Evolutionary conservation across 495 filamentous ascomycete genomes (phyloP).

Genomic region (Aspergillus baeticus): DNA sequence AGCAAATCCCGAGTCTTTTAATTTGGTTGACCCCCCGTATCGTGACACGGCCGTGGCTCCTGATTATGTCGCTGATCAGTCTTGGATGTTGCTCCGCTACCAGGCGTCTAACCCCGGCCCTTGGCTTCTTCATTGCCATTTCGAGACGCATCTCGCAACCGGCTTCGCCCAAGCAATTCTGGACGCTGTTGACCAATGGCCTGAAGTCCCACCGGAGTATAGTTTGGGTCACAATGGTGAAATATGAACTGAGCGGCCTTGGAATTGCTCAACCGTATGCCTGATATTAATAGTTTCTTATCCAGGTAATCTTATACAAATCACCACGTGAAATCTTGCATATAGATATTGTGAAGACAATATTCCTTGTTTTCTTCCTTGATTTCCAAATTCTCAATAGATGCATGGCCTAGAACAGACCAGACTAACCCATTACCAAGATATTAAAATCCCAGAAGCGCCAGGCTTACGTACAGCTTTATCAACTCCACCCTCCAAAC

Average conservation of each 20-base stretch:
- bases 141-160: conserved; percentile 55
- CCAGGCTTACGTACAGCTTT: no score
- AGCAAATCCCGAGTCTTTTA: conserved; percentile 47
- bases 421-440: no score
- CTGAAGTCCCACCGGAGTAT: conserved; percentile 16
- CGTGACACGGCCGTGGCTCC: conserved; percentile 50
- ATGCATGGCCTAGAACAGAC: no score
- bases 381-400: no score
- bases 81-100: conserved; percentile 57
- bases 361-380: no score
- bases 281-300: no score
- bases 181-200: conserved; percentile 59
- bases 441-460: no score
- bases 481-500: no score
- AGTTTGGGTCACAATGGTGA: background rate
- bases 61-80: conserved; percentile 18
- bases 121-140: conserved; percentile 61
- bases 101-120: conserved; percentile 58
- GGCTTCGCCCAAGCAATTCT: conserved; percentile 57
- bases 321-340: no score
- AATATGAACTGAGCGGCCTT: background rate
- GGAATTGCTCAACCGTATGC: background rate
- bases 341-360: no score
- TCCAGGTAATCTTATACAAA: no score
- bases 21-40: conserved; percentile 51